Base-by-base conservation (phyloP, 495 filamentous ascomycete species). In the Massariosphaeria phaeospora region DNA sequence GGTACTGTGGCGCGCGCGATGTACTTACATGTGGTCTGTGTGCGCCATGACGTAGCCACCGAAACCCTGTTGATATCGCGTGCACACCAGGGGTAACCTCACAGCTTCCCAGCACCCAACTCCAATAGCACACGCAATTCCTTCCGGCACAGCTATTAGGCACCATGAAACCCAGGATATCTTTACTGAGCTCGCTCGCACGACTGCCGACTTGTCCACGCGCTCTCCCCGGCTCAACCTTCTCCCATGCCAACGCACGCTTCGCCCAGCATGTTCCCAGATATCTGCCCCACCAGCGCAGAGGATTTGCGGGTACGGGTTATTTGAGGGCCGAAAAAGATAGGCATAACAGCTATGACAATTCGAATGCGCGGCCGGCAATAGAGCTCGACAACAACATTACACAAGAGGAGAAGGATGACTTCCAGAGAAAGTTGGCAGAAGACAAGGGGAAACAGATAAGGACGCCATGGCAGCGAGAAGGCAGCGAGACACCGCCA, bases 401-500 rank as follows among this genome's bases (percentile, higher is more conserved):
- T 8, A 64, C 63, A 9, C 30, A 66, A 48, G 69, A 66, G 33
- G 70, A 72, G 39, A 64, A 68, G 59, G 58, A 55, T 40, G 67
- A 75, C 30, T 67, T 73, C 41, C 67, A 72, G 9, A 59, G 62
- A 27, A 57, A 64, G 11, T 67, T 78, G 18, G 64, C 67, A 23
- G 67, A 76, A 53, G 68, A 70, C 54, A 78, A 78, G 66, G 71
- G 75, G 46, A 72, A 75, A 53, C 76, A 80, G 56, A 68, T 70
- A 13, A 67, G 72, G 18, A 70, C 75, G 15, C 86, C 86, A 63
- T 88, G 86, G 86, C 82, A 85, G 62, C 75, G 84, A 30, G 77
- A 87, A 57, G 82, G 82, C 20, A 76, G 77, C 18, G 78, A 84
- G 57, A 66, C 72, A 39, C 76, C 79, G 1, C 77, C 80, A 2